Base-by-base conservation (phyloP, 75 land plant genomes). In the Pinus tabuliformis region DNA sequence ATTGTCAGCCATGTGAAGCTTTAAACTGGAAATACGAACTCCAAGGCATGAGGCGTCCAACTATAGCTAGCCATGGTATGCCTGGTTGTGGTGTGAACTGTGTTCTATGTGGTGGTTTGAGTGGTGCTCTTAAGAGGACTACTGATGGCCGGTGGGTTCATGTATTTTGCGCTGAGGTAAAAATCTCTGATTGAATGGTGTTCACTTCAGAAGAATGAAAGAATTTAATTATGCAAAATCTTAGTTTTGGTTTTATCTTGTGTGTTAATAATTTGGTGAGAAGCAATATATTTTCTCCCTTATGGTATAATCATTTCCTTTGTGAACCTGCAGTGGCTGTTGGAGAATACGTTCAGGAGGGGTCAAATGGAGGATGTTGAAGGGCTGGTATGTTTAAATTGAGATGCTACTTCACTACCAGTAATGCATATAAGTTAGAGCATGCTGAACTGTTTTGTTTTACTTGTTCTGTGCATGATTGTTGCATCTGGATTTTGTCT, bases 151-250 rank as follows among this genome's bases (percentile, higher is more conserved):
- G 87, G 20, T 96, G 99, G 99, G 86, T 94, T 39, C 99, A 96
- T 84, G 95, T 91, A 39, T 94, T 94, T 73, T 96, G 99, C 84
- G 97, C 97, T 59, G 95, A 91, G 94, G 98, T 95, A 82, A 61
- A 57, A 49, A 26, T 57, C 13, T 56, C 26, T 57, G 37, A 21
- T 57, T 24, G 26, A 42, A 22, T 49, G 54, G 54, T 49, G 54
- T 49, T 9, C 54, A 26, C 77, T 16, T 26, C 42, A 68, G 18
- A 5, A 5, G 17, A 22, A 16, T 33, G 42, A 7, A 24, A 18
- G 58, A 28, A 57, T 30, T n/a, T 56, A 59, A 74, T 74, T 17
- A 3, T 57, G 21, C 54, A 49, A 49, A 49, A 9, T 49, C 54
- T 9, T 9, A 49, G 42, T 37, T 6, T 6, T n/a, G 36, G n/a